These are phyloP conservation scores for Diaporthe ampelina DNA, from an alignment of 2,329 filamentous ascomycete genomes.

Conservation along the genomic window DNA sequence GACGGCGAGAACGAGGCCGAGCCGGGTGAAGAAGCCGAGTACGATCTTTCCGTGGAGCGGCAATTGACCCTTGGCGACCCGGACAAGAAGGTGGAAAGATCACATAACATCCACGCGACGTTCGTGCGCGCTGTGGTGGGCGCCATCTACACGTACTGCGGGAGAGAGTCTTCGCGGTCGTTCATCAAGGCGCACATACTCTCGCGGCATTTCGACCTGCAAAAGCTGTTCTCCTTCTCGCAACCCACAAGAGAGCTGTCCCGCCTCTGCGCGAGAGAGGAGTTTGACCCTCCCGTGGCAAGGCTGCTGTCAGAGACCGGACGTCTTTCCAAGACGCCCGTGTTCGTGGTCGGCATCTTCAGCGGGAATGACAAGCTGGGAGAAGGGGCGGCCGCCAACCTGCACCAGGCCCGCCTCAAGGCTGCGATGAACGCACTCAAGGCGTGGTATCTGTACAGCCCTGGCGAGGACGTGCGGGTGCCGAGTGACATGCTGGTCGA, in stretches of 20 bases:
- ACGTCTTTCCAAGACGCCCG: conserved; percentile 84
- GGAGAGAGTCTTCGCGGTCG: conserved; percentile 80
- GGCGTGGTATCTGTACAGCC: conserved; percentile 96
- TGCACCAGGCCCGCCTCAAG: conserved; percentile 82
- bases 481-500: conserved; percentile 78
- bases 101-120: conserved; percentile 63
- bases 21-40: conserved; percentile 46
- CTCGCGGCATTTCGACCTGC: conserved; percentile 81
- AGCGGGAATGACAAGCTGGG: conserved; percentile 92
- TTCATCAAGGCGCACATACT: conserved; percentile 91
- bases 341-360: conserved; percentile 95
- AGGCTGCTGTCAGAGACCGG: conserved; percentile 93
- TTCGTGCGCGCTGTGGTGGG: conserved; percentile 90
- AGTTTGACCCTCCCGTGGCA: conserved; percentile 89
- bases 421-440: conserved; percentile 90
- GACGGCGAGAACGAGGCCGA: conserved; percentile 43
- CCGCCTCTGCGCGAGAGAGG: conserved; percentile 87
- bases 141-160: conserved; percentile 87
- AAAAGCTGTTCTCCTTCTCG: conserved; percentile 85
- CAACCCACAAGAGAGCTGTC: conserved; percentile 87
- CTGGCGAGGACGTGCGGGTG: conserved; percentile 72
- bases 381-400: conserved; percentile 84
- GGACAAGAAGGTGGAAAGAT: conserved; percentile 46
- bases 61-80: conserved; percentile 44
- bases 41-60: conserved; percentile 40